Base-by-base conservation (phyloP, 495 filamentous ascomycete species). In the Paragyromitra xinjiangensis region DNA sequence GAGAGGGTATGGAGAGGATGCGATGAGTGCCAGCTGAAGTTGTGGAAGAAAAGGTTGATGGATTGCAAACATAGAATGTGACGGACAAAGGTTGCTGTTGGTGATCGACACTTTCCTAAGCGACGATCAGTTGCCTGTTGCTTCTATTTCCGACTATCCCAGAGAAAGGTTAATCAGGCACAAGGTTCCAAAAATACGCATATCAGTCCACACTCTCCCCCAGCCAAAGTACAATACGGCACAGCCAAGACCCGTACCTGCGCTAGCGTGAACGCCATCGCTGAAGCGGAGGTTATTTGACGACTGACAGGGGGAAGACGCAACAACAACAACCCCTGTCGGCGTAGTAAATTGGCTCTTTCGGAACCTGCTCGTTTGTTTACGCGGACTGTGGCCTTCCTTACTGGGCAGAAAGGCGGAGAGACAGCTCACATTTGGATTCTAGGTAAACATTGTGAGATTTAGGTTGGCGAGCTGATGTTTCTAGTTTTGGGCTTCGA, bases 231-330 rank as follows among this genome's bases (percentile, higher is more conserved):
- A 74, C 9, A 42, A 24, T 34, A 63, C 29, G 2, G 4, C n/a
- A 37, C 34, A 34, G 12, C 40, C 34, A 26, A 61, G 56, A 26
- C 40, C 5, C 0, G 76, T 78, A 78, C 76, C 76, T 78, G 76
- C 76, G 75, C 64, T 78, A 78, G 76, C 73, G 73, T 39, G 64
- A 42, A 62, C 50, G 63, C 73, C 59, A 78, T 44, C 44, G 39
- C 75, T 8, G 65, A 77, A 63, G 73, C 72, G 72, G 75, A 78
- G 73, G 62, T 51, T 71, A 71, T 44, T 78, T 71, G 64, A 78
- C 73, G 64, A 70, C 77, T 34, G 29, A 34, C 29, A 34, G 29
- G 26, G 9, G 71, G 53, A 14, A 42, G 39, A 1, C 34, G 61
- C 37, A n/a, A 44, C 56, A 64, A 12, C n/a, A 12, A 22, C 61